Percentiles rank a stretch among this genome's conserved stretches.
phyloP scores from a whole-genome alignment of 768 basidiomycete genomes.

The Crassisporium funariophilum region DNA sequence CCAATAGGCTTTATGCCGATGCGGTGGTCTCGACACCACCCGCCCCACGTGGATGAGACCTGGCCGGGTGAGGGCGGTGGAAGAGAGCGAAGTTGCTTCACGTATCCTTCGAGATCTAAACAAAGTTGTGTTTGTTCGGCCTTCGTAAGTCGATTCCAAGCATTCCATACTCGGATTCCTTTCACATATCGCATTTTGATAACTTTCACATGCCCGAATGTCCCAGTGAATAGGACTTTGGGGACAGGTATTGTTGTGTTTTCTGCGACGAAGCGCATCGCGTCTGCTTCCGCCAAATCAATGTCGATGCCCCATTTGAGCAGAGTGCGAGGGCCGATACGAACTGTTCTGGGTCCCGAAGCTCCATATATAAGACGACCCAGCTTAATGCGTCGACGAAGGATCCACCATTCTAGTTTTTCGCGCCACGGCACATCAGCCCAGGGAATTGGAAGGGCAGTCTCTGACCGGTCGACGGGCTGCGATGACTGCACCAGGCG shows the following conservation, averaged over 20 bases:
- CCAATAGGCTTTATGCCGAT: neutral
- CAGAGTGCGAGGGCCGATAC: too few species aligned
- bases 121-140: neutral
- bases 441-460: too few species aligned
- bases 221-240: slow-evolving; percentile 14
- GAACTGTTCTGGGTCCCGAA: too few species aligned
- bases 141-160: slow-evolving; percentile 2
- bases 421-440: too few species aligned
- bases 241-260: slow-evolving; percentile 27
- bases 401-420: too few species aligned
- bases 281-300: slow-evolving; percentile 17
- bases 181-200: slow-evolving; percentile 22
- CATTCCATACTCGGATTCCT: slow-evolving; percentile 4
- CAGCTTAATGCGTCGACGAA: too few species aligned
- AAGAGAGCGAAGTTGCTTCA: slow-evolving; percentile 17
- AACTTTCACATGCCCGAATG: slow-evolving; percentile 7
- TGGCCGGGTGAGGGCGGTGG: slow-evolving; percentile 11
- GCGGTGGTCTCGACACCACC: neutral
- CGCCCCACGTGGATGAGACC: slow-evolving; percentile 11
- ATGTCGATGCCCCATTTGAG: neutral
- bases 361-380: too few species aligned
- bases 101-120: slow-evolving; percentile 9
- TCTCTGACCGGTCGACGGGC: too few species aligned
- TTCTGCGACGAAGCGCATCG: slow-evolving; percentile 21
- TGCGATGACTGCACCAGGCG: too few species aligned